Evolutionary conservation across 192 early-diverging fungal species (phyloP), one percentile per base, ranked within the genome.

Genomic region (Chytriomyces hyalinus): DNA sequence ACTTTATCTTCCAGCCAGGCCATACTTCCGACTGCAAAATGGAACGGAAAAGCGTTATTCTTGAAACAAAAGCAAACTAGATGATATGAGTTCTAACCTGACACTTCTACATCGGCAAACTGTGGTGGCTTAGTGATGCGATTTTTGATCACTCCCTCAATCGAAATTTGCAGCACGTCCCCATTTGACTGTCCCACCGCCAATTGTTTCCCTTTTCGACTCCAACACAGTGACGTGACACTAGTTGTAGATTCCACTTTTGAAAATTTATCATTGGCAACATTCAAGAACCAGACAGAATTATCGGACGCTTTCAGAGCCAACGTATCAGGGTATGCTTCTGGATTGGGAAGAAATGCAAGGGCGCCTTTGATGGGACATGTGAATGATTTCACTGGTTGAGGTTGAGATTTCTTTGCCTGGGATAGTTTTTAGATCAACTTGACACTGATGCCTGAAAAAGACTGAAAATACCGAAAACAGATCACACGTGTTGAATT

Each of bases 171-270:
- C 1, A 82, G 80, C 22, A 97, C 80, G n/a, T 50, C 57, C 4
- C 91, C 94, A 11, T 79, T 69, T 13, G 15, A 13, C n/a, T 80
- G 64, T 20, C 95, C 95, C 45, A 92, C 92, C 43, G 91, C 90
- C 49, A 97, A 87, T 76, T 95, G 95, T 75, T 94, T 95, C 73
- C 95, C 95, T 80, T 97, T 97, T 50, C 86, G 87, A 51, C 93
- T 94, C 95, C 95, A 97, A 53, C 88, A 91, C 43, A 94, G 77
- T 79, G 46, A 65, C 1, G 49, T 66, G 7, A 79, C 57, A 22
- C 11, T 20, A 43, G 64, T 48, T n/a, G 36, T 11, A 13, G 10
- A 28, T 8, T 43, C 13, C 44, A 64, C 5, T 11, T 49, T 22
- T 17, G 15, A 10, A 26, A 65, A 64, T 24, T 62, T 36, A 6